Percentiles rank a stretch among this genome's conserved stretches.
phyloP scores from a whole-genome alignment of 2,329 filamentous ascomycete genomes.

The Laburnicola sp. region DNA sequence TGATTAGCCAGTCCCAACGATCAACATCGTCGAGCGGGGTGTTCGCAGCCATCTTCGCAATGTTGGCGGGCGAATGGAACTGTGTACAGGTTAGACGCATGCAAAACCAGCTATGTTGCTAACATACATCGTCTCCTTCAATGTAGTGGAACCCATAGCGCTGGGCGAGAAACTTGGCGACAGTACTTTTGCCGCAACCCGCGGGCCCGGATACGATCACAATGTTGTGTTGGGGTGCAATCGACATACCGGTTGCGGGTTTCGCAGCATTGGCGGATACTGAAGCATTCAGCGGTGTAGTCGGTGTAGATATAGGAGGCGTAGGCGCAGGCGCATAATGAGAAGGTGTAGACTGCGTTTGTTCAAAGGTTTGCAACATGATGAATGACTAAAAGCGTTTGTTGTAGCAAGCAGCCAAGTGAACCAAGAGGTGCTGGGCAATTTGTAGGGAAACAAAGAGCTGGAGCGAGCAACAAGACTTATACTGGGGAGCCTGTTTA shows the following conservation, averaged over 20 bases:
- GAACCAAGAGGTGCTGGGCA: conserved; percentile 13
- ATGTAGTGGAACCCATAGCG: conserved; percentile 52
- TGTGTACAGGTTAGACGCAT: conserved; percentile 24
- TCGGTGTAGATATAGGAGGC: conserved; percentile 33
- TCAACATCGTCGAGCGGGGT: conserved; percentile 88
- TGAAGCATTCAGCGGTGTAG: conserved; percentile 27
- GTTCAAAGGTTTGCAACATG: conserved; percentile 44
- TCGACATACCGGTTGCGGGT: conserved; percentile 27
- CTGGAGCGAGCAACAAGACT: conserved; percentile 10
- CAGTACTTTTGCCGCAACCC: conserved; percentile 58
- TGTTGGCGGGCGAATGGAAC: conserved; percentile 56
- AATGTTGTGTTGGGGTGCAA: conserved; percentile 51
- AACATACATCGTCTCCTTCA: conserved; percentile 55
- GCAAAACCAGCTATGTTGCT: neutral
- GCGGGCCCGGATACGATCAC: conserved; percentile 58
- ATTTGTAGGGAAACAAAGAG: conserved; percentile 12
- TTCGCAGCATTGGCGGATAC: conserved; percentile 19
- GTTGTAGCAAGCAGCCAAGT: conserved; percentile 8
- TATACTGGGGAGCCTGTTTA: conserved; percentile 27
- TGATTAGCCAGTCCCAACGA: conserved; percentile 91
- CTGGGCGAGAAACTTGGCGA: conserved; percentile 52
- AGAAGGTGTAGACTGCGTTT: conserved; percentile 27
- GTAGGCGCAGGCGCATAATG: conserved; percentile 39
- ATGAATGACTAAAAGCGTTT: conserved; percentile 7
- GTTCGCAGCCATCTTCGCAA: conserved; percentile 84